phyloP scores from a whole-genome alignment of 148 eudicot species.

The Silene latifolia region DNA sequence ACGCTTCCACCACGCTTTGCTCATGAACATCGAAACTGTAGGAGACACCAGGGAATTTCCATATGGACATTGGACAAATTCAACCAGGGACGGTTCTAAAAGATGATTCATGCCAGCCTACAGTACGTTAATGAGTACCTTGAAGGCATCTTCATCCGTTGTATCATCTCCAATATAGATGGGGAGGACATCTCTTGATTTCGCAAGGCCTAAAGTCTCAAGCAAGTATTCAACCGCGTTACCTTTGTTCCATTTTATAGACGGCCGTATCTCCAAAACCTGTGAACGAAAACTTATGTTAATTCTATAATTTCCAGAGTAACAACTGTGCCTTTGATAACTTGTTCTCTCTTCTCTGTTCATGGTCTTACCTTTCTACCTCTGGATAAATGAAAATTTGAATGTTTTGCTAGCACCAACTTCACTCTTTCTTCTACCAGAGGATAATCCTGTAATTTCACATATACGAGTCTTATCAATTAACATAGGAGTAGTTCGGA shows the following conservation, averaged over 20 bases:
- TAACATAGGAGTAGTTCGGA: too few species aligned
- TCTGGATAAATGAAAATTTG: slow-evolving; percentile 47
- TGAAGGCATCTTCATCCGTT: slow-evolving; percentile 92
- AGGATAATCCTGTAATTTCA: slow-evolving; percentile 50
- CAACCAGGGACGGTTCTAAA: too few species aligned
- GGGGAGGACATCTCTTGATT: slow-evolving; percentile 53
- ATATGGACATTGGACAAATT: too few species aligned
- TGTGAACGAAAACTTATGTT: slow-evolving; percentile 11
- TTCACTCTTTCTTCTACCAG: slow-evolving; percentile 48
- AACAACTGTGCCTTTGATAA: not conserved
- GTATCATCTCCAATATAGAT: slow-evolving; percentile 81
- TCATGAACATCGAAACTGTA: not conserved
- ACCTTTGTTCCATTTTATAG: slow-evolving; percentile 91
- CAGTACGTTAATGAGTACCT: slow-evolving; percentile 51
- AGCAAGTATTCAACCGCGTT: slow-evolving; percentile 77
- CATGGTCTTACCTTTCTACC: slow-evolving; percentile 48
- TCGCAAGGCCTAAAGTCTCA: slow-evolving; percentile 57
- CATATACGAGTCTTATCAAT: not conserved
- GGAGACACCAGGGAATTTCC: too few species aligned
- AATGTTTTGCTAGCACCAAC: slow-evolving; percentile 37
- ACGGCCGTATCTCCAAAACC: slow-evolving; percentile 77
- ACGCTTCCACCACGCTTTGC: not conserved
- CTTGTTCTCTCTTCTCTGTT: not conserved
- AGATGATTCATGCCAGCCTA: too few species aligned
- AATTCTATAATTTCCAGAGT: not conserved